Conservation (phyloP, 176 grass and related monocot genomes). For the Phoenix dactylifera region DNA sequence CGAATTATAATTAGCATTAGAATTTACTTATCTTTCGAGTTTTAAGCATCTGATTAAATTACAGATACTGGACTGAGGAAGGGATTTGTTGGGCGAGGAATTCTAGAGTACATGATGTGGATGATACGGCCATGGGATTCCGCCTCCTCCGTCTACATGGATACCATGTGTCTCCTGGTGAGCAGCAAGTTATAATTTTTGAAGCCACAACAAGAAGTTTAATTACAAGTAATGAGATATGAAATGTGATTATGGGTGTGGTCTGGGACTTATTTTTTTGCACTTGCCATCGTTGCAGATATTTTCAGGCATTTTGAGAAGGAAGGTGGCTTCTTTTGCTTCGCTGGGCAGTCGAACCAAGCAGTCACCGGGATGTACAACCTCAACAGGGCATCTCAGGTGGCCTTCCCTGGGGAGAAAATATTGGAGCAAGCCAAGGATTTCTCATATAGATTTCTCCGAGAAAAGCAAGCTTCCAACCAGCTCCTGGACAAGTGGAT, state of each 20-base stretch:
- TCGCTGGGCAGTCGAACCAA: constrained; percentile 78
- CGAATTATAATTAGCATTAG: too few species aligned
- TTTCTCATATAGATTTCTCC: constrained; percentile 40
- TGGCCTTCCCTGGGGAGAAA: constrained; percentile 43
- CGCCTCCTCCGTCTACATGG: constrained; percentile 71
- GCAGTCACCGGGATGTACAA: constrained; percentile 96
- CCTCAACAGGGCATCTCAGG: constrained; percentile 56
- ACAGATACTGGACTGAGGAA: constrained; percentile 64
- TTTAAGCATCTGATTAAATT: neutral
- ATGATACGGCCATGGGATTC: constrained; percentile 89
- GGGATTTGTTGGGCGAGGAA: constrained; percentile 91
- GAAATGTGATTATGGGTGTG: too few species aligned
- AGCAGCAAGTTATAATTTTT: neutral
- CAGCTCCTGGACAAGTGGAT: constrained; percentile 59
- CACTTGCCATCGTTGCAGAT: constrained; percentile 16
- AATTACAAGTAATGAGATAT: too few species aligned
- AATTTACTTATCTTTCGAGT: too few species aligned
- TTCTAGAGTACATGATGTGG: constrained; percentile 56
- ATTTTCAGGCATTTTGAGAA: constrained; percentile 85
- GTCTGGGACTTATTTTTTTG: too few species aligned
- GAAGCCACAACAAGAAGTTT: too few species aligned
- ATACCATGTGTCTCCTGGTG: constrained; percentile 67
- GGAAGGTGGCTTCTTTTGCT: constrained; percentile 79
- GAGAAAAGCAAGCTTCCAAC: constrained; percentile 28
- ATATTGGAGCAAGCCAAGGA: constrained; percentile 31